These are phyloP conservation scores for Tricholoma furcatifolium DNA, from an alignment of 768 basidiomycete species.

Conservation along the genomic window DNA sequence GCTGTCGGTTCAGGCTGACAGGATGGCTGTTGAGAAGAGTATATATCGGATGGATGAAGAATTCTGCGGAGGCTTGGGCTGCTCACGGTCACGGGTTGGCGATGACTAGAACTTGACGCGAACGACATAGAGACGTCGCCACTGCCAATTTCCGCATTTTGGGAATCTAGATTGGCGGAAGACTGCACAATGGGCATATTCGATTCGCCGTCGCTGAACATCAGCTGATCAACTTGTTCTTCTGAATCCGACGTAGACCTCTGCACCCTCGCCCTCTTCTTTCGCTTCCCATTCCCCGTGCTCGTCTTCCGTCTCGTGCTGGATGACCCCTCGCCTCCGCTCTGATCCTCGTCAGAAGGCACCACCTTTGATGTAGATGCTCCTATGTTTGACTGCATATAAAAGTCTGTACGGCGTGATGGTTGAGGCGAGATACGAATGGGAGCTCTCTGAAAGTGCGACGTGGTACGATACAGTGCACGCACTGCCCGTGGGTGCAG, in stretches of 20 bases:
- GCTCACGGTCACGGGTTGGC: constrained; percentile 15
- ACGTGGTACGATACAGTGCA: background rate
- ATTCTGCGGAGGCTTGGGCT: constrained; percentile 24
- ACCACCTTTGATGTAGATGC: constrained; percentile 2
- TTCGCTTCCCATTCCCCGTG: background rate
- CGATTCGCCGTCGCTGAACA: constrained; percentile 8
- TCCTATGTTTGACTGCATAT: constrained; percentile 8
- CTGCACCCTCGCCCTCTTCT: background rate
- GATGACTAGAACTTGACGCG: background rate
- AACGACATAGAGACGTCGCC: constrained; percentile 2
- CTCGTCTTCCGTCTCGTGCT: background rate
- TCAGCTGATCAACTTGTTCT: constrained; percentile 14
- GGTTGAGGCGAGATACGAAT: background rate
- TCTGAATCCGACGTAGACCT: constrained; percentile 1
- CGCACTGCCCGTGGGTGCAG: constrained; percentile 10
- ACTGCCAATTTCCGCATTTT: background rate
- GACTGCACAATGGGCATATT: constrained; percentile 1
- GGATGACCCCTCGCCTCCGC: background rate
- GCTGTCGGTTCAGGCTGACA: background rate
- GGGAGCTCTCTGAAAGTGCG: background rate
- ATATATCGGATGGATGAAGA: constrained; percentile 17
- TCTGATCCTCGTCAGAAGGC: background rate
- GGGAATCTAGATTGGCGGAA: background rate
- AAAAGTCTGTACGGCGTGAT: background rate
- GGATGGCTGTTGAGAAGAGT: constrained; percentile 6